These are phyloP conservation scores for Meredithiella fracta DNA, from an alignment of 2,329 filamentous ascomycete species.

Conservation along the genomic window DNA sequence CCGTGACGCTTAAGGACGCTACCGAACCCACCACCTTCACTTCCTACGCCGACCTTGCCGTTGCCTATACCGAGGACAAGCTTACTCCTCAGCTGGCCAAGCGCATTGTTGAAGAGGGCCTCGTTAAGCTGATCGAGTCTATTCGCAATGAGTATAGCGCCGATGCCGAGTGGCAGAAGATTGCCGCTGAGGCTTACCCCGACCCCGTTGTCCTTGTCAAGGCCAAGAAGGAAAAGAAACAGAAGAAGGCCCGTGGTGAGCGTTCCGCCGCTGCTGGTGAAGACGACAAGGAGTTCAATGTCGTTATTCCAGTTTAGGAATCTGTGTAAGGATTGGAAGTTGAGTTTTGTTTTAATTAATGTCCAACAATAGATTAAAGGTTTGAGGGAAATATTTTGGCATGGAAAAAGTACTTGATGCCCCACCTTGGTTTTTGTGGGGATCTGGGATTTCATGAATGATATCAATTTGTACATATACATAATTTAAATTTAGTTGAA, in stretches of 20 bases:
- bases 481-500: not conserved
- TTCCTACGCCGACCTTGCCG: conserved; percentile 55
- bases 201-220: conserved; percentile 25
- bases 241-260: conserved; percentile 40
- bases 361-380: not conserved
- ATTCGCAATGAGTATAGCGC: conserved; percentile 59
- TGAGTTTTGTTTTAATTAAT: not conserved
- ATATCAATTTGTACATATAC: not conserved
- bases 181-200: conserved; percentile 65
- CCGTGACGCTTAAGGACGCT: conserved; percentile 53
- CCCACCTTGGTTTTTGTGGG: not conserved
- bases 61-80: conserved; percentile 62
- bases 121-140: conserved; percentile 58
- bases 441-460: not conserved
- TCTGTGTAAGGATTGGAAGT: not conserved
- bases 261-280: conserved; percentile 35
- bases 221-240: conserved; percentile 59
- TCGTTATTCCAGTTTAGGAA: conserved; percentile 11
- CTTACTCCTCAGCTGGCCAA: conserved; percentile 80
- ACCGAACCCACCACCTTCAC: conserved; percentile 48
- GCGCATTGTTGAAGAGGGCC: conserved; percentile 57
- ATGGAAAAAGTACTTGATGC: conserved; percentile 1
- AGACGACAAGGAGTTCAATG: conserved; percentile 8
- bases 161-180: conserved; percentile 58
- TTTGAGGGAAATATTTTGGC: not conserved